Conservation (phyloP, 1,139 yeast genomes). For the Yamadazyma sp. region DNA sequence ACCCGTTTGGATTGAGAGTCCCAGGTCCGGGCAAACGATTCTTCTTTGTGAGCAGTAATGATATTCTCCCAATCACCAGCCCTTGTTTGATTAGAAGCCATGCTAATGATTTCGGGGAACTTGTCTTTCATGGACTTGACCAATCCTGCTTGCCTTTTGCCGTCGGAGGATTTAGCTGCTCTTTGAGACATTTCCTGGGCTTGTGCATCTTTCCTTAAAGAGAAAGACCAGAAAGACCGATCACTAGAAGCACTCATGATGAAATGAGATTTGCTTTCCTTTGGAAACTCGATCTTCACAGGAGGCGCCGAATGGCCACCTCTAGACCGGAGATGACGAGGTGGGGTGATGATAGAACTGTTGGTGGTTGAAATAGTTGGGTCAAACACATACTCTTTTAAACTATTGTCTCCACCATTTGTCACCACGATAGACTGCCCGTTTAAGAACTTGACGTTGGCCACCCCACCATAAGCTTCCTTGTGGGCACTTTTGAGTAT, state of each 20-base stretch:
- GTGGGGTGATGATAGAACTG: conserved; percentile 74
- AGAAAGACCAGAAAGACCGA: conserved; percentile 84
- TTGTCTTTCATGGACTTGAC: conserved; percentile 54
- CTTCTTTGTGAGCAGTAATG: conserved; percentile 88
- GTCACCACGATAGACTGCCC: conserved; percentile 95
- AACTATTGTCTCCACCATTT: conserved; percentile 86
- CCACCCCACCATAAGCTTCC: conserved; percentile 78
- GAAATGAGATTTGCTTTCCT: conserved; percentile 76
- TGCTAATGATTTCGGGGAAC: conserved; percentile 71
- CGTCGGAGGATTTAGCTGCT: conserved; percentile 52
- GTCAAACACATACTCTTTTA: conserved; percentile 92
- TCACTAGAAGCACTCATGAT: conserved; percentile 87
- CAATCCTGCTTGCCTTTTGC: conserved; percentile 60
- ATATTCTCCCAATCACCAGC: conserved; percentile 95
- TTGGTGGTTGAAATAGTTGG: conserved; percentile 76
- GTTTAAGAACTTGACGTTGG: conserved; percentile 71
- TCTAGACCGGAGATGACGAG: conserved; percentile 86
- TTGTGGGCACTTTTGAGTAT: conserved; percentile 70
- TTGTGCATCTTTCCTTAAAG: conserved; percentile 93
- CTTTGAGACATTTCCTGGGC: conserved; percentile 91
- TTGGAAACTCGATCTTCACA: conserved; percentile 71
- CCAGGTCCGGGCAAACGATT: conserved; percentile 89
- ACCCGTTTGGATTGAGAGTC: conserved; percentile 77
- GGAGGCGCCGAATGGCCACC: conserved; percentile 98
- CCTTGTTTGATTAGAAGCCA: conserved; percentile 76